A percentile compares a stretch with the other conserved stretches of the same genome.
Evolutionary conservation across 2,329 filamentous ascomycete genomes (phyloP).

Genomic region (Phaeosphaeriaceae sp.): DNA sequence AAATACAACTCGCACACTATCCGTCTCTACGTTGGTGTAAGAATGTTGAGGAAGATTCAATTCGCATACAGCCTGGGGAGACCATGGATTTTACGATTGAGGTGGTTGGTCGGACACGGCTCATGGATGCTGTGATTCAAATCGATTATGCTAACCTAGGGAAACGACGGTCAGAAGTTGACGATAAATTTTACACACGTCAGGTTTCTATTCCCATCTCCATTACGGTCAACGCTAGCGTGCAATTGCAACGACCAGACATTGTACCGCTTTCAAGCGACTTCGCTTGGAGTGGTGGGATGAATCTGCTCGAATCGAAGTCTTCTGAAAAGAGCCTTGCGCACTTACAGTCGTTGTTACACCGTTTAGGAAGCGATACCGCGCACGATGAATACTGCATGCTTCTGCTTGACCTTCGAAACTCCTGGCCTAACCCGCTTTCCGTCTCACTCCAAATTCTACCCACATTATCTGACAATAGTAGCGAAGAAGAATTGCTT

Average conservation of each 20-base stretch:
- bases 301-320: no score
- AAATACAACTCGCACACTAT: slow-evolving; percentile 76
- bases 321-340: slow-evolving; percentile 52
- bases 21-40: slow-evolving; percentile 63
- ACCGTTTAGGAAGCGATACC: slow-evolving; percentile 49
- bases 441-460: slow-evolving; percentile 65
- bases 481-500: no score
- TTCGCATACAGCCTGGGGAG: slow-evolving; percentile 70
- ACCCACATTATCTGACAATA: no score
- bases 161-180: slow-evolving; percentile 68
- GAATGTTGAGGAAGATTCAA: slow-evolving; percentile 52
- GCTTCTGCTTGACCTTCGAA: slow-evolving; percentile 81
- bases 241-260: slow-evolving; percentile 82
- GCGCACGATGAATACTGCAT: slow-evolving; percentile 72
- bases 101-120: slow-evolving; percentile 82
- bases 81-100: slow-evolving; percentile 80
- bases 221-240: slow-evolving; percentile 88
- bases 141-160: slow-evolving; percentile 88
- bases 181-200: slow-evolving; percentile 80
- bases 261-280: slow-evolving; percentile 73
- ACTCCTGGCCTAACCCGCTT: slow-evolving; percentile 86
- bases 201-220: slow-evolving; percentile 81
- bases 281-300: slow-evolving; percentile 56
- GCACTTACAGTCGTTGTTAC: slow-evolving; percentile 53
- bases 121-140: slow-evolving; percentile 79